Percentiles rank a stretch among this genome's conserved stretches.
These are phyloP conservation scores for Candida parachauliodes DNA, from an alignment of 805 yeast species.

Conservation along the genomic window DNA sequence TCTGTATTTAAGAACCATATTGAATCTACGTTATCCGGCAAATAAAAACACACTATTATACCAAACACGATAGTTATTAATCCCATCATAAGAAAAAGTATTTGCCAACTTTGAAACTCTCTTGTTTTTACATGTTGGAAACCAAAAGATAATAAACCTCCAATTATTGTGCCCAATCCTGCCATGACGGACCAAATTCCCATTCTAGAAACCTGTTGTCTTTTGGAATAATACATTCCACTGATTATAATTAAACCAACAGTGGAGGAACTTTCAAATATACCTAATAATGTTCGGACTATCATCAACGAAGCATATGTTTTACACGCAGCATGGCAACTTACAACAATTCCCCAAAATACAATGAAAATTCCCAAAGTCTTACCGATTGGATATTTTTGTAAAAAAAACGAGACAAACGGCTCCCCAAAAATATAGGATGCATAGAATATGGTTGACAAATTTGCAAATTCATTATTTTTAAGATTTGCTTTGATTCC, in stretches of 20 bases:
- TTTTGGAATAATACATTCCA: conserved; percentile 58
- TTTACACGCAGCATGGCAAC: conserved; percentile 50
- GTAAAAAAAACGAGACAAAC: conserved; percentile 36
- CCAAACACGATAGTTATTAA: conserved; percentile 51
- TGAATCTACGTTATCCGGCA: conserved; percentile 48
- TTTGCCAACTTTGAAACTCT: conserved; percentile 56
- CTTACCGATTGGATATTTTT: conserved; percentile 52
- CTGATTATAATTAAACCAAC: conserved; percentile 56
- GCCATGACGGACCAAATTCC: conserved; percentile 59
- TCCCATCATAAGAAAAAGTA: conserved; percentile 56
- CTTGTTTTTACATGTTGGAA: conserved; percentile 46
- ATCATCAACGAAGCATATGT: conserved; percentile 53
- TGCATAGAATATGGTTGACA: conserved; percentile 52
- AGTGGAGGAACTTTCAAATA: conserved; percentile 53
- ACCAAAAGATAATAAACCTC: conserved; percentile 42
- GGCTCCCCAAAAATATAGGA: conserved; percentile 56
- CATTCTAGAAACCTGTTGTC: conserved; percentile 50
- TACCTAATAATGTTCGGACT: conserved; percentile 50
- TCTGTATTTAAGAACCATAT: conserved; percentile 35
- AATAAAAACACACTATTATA: conserved; percentile 32
- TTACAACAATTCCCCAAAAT: conserved; percentile 52
- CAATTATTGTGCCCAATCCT: conserved; percentile 53
- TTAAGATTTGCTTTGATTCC: conserved; percentile 51
- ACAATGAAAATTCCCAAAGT: conserved; percentile 44
- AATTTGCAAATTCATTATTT: conserved; percentile 46